A percentile compares a stretch with the other conserved stretches of the same genome.
These are phyloP conservation scores for Crataegus laevigata DNA, from an alignment of 306 rosid genomes.

Conservation along the genomic window DNA sequence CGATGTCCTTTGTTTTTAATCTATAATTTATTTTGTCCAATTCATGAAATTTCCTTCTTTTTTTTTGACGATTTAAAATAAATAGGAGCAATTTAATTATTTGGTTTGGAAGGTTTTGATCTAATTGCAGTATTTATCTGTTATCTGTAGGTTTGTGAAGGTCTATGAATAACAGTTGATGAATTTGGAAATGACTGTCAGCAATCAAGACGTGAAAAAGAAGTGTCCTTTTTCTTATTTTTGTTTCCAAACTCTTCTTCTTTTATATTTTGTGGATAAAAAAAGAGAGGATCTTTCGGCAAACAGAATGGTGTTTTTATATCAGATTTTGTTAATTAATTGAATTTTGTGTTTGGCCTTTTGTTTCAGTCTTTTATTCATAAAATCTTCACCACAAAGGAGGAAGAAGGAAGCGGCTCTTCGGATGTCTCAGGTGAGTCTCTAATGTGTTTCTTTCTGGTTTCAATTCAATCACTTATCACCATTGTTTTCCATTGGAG, in stretches of 20 bases:
- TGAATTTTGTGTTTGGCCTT: neutral
- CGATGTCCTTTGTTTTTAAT: no score
- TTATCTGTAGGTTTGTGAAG: no score
- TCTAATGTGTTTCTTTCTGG: no score
- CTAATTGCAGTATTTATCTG: no score
- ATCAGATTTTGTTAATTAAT: neutral
- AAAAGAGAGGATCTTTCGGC: neutral
- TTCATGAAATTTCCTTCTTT: no score
- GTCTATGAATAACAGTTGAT: slow-evolving; percentile 21
- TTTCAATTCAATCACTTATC: no score
- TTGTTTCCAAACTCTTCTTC: neutral
- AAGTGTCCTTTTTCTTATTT: slow-evolving; percentile 21
- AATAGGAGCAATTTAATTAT: no score
- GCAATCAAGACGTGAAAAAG: slow-evolving; percentile 29
- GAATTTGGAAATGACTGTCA: slow-evolving; percentile 30
- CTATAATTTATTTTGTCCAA: no score
- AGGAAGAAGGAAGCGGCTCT: slow-evolving; percentile 43
- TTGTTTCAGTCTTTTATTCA: slow-evolving; percentile 62
- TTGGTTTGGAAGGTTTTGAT: no score
- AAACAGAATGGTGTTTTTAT: neutral
- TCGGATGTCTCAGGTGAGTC: slow-evolving; percentile 68
- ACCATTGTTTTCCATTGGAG: no score
- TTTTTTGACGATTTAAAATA: no score
- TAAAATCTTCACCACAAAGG: slow-evolving; percentile 50
- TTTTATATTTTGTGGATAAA: neutral